Percentiles rank a stretch among this genome's conserved stretches.
Conservation (phyloP, 1,139 yeast genomes). For the Spencermartinsiella ligniputridi region DNA sequence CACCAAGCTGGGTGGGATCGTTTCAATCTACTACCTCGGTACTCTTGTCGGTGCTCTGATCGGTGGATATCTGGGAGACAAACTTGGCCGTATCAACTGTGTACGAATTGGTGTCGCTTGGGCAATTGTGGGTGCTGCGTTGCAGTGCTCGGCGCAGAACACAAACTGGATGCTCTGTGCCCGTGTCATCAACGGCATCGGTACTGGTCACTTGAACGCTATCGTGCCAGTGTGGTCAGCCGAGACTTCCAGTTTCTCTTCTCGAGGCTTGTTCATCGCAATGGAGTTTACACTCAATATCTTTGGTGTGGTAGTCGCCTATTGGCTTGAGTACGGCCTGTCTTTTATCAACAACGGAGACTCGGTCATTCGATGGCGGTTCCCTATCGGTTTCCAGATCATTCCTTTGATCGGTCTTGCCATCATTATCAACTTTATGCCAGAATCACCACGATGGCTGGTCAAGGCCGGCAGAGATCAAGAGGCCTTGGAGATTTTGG, state of each 20-base stretch:
- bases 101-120: conserved; percentile 30
- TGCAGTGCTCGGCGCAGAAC: conserved; percentile 31
- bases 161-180: conserved; percentile 37
- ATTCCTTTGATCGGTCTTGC: conserved; percentile 26
- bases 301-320: conserved; percentile 64
- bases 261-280: conserved; percentile 36
- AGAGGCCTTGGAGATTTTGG: conserved; percentile 43
- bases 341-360: conserved; percentile 42
- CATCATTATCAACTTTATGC: conserved; percentile 31
- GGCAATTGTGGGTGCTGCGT: conserved; percentile 32
- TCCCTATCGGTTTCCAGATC: conserved; percentile 31
- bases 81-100: conserved; percentile 31
- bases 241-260: conserved; percentile 35
- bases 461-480: conserved; percentile 38
- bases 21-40: conserved; percentile 38
- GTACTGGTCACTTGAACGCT: conserved; percentile 39
- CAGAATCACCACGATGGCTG: conserved; percentile 53
- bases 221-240: conserved; percentile 40
- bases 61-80: conserved; percentile 31
- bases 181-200: conserved; percentile 44
- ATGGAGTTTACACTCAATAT: conserved; percentile 31
- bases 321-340: conserved; percentile 75
- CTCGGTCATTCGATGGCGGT: conserved; percentile 28
- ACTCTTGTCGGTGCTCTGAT: conserved; percentile 35
- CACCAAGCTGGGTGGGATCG: conserved; percentile 41